Conservation (phyloP, 2,329 filamentous ascomycete genomes). For the Diplodia seriata region DNA sequence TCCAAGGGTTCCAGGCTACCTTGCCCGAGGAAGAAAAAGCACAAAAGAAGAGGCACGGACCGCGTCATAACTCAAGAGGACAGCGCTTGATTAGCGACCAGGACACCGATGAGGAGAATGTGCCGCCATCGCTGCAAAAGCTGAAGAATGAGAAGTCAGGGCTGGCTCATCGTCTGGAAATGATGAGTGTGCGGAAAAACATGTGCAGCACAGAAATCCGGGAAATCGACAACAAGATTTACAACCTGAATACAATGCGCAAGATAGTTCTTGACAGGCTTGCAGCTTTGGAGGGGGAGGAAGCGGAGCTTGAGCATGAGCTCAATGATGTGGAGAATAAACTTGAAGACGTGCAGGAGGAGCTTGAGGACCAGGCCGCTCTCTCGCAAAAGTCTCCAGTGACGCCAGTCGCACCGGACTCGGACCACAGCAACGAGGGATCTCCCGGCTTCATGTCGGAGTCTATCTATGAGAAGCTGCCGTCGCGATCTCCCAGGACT, state of each 20-base stretch:
- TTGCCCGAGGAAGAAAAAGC: conserved; percentile 70
- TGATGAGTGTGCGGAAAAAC: conserved; percentile 91
- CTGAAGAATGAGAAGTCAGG: conserved; percentile 80
- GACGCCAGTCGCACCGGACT: conserved; percentile 52
- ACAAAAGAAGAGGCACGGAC: conserved; percentile 67
- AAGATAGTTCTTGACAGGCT: conserved; percentile 88
- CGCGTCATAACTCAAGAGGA: conserved; percentile 72
- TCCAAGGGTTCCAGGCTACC: conserved; percentile 94
- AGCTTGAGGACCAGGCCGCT: conserved; percentile 59
- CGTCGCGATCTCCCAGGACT: conserved; percentile 60
- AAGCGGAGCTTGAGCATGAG: conserved; percentile 87
- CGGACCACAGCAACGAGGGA: conserved; percentile 58
- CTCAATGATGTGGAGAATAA: conserved; percentile 67
- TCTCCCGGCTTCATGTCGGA: conserved; percentile 86
- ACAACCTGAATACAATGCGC: conserved; percentile 91
- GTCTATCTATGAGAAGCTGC: conserved; percentile 93
- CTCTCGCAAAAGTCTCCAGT: conserved; percentile 51
- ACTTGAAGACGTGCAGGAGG: conserved; percentile 68
- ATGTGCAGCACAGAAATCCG: conserved; percentile 97
- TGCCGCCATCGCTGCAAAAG: conserved; percentile 71
- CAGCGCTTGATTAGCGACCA: conserved; percentile 74
- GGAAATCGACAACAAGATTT: conserved; percentile 96
- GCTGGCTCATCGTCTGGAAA: conserved; percentile 85
- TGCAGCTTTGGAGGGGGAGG: conserved; percentile 86
- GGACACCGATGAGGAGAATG: conserved; percentile 65